These are phyloP conservation scores for Neurospora cerealis DNA, from an alignment of 495 filamentous ascomycete species.

Conservation along the genomic window DNA sequence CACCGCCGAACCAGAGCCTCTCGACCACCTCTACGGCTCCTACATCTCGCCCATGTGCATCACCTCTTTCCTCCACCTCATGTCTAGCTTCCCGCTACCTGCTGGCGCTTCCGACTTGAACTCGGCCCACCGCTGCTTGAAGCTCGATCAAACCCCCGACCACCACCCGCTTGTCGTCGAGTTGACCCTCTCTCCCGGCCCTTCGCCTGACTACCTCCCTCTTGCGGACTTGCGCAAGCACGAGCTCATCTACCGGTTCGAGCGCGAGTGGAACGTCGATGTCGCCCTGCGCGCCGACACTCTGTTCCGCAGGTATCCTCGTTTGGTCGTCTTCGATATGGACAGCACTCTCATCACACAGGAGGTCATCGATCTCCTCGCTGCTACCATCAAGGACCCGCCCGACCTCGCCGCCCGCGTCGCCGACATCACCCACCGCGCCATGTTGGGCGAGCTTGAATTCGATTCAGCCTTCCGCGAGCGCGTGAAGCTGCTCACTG, in stretches of 20 bases:
- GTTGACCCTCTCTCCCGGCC: slow-evolving; percentile 57
- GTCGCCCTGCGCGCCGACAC: slow-evolving; percentile 61
- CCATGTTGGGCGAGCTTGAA: slow-evolving; percentile 96
- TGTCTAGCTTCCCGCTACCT: slow-evolving; percentile 55
- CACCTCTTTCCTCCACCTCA: slow-evolving; percentile 69
- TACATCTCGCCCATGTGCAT: slow-evolving; percentile 72
- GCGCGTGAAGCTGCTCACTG: slow-evolving; percentile 70
- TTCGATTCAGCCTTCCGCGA: slow-evolving; percentile 73
- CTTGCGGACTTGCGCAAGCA: slow-evolving; percentile 63
- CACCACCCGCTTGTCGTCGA: slow-evolving; percentile 57
- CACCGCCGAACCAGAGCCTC: slow-evolving; percentile 47
- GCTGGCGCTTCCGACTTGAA: slow-evolving; percentile 46
- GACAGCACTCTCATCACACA: slow-evolving; percentile 93
- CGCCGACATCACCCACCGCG: slow-evolving; percentile 71
- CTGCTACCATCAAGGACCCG: slow-evolving; percentile 52
- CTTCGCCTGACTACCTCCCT: slow-evolving; percentile 55
- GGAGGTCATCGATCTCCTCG: slow-evolving; percentile 93
- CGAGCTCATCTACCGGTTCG: slow-evolving; percentile 71
- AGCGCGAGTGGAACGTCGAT: slow-evolving; percentile 81
- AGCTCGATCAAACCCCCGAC: slow-evolving; percentile 33
- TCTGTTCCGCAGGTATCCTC: slow-evolving; percentile 65
- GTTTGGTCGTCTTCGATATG: slow-evolving; percentile 93
- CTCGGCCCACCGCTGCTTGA: slow-evolving; percentile 63
- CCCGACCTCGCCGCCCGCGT: slow-evolving; percentile 49
- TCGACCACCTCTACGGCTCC: slow-evolving; percentile 68